These are phyloP conservation scores for Phaeophleospora eucalypticola DNA, from an alignment of 2,329 filamentous ascomycete species.

Conservation along the genomic window DNA sequence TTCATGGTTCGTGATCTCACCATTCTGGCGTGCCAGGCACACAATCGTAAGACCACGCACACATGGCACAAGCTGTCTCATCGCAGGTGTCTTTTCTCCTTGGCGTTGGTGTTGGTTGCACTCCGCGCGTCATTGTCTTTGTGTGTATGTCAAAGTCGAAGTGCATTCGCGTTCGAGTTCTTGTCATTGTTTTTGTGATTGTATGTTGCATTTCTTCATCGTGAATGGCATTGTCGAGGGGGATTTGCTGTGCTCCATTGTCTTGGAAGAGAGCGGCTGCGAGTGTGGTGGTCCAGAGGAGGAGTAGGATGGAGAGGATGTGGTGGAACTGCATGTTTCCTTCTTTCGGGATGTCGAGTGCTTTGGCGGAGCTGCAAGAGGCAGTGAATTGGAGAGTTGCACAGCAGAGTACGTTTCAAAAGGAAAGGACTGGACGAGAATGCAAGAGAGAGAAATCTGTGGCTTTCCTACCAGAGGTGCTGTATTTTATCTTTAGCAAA, in stretches of 20 bases:
- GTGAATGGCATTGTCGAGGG: no score
- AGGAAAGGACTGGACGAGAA: conserved; percentile 10
- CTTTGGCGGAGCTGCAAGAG: conserved; percentile 1
- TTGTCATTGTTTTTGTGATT: conserved; percentile 11
- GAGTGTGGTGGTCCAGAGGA: no score
- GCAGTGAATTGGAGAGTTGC: conserved; percentile 5
- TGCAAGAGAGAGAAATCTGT: conserved; percentile 6
- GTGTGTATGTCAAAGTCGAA: conserved; percentile 15
- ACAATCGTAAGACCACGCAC: conserved; percentile 12
- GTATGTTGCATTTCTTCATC: conserved; percentile 8
- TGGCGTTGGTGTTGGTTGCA: conserved; percentile 1
- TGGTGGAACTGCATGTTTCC: conserved; percentile 8
- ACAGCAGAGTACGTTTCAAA: conserved; percentile 8
- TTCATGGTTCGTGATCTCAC: not conserved
- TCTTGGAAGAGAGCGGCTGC: no score
- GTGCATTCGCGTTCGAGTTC: conserved; percentile 14
- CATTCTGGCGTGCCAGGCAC: conserved; percentile 4
- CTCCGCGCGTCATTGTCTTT: conserved; percentile 7
- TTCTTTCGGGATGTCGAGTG: not conserved
- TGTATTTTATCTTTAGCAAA: not conserved
- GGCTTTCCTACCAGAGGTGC: conserved; percentile 12
- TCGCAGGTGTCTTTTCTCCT: conserved; percentile 8
- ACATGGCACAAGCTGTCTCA: conserved; percentile 16
- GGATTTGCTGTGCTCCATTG: conserved; percentile 9
- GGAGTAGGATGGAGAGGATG: not conserved